Evolutionary conservation across 352 stramenopile species (phyloP).

Genomic region (Phytophthora nicotianae): DNA sequence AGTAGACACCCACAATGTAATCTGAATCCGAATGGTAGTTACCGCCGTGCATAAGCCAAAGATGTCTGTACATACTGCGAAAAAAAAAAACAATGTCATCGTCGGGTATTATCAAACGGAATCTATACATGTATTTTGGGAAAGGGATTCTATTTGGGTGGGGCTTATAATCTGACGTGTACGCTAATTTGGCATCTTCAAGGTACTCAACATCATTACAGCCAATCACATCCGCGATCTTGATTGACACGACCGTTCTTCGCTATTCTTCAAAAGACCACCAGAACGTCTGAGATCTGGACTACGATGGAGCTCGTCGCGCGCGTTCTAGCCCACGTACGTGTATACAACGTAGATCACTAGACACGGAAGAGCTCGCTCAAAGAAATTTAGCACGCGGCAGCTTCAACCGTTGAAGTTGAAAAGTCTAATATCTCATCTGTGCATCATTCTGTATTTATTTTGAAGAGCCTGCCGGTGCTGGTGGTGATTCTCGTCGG

Average conservation of each 20-base stretch:
- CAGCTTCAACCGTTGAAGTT: constrained; percentile 3
- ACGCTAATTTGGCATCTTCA: no score
- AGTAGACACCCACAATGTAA: no score
- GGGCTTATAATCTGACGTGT: no score
- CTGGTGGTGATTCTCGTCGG: constrained; percentile 68
- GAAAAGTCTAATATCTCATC: constrained; percentile 5
- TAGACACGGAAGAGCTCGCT: neutral
- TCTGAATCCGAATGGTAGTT: no score
- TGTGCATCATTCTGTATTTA: neutral
- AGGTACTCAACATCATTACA: no score
- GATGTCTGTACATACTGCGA: no score
- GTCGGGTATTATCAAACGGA: no score
- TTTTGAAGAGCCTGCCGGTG: constrained; percentile 50
- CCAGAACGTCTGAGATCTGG: constrained; percentile 19
- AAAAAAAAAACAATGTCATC: no score
- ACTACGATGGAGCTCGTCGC: constrained; percentile 26
- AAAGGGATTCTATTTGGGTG: no score
- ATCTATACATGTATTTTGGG: no score
- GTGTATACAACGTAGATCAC: neutral
- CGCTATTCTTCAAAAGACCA: constrained; percentile 25
- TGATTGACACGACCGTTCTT: constrained; percentile 7
- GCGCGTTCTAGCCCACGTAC: constrained; percentile 38
- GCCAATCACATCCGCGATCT: constrained; percentile 15
- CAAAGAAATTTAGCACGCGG: neutral
- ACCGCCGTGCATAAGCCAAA: no score